Conservation (phyloP, 768 basidiomycete species). For the Austroboletus festivus region DNA sequence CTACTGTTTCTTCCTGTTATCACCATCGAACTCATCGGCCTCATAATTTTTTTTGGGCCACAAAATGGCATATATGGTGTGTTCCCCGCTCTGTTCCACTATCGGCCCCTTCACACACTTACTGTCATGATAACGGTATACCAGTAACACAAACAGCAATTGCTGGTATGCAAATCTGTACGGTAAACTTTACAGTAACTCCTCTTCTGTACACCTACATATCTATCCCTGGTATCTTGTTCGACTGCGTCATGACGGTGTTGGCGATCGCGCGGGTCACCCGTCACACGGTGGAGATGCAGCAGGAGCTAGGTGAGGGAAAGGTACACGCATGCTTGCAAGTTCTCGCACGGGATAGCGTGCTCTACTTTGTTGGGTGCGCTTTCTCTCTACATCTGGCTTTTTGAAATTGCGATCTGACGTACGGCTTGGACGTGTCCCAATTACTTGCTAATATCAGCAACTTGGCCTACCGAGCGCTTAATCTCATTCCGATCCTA, state of each 20-base stretch:
- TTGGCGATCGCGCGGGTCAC: slow-evolving; percentile 1
- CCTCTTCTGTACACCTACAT: slow-evolving; percentile 3
- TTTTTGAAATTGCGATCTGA: background rate
- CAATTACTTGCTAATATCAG: background rate
- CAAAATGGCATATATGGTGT: background rate
- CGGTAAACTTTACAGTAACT: background rate
- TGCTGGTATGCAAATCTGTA: background rate
- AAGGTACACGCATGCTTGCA: slow-evolving; percentile 1
- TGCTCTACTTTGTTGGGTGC: slow-evolving; percentile 4
- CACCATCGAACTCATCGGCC: background rate
- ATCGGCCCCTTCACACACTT: background rate
- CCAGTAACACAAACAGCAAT: background rate
- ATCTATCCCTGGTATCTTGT: slow-evolving; percentile 1
- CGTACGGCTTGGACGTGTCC: background rate
- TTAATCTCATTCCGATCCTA: background rate
- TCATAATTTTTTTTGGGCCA: slow-evolving; percentile 2
- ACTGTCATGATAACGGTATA: background rate
- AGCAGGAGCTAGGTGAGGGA: background rate
- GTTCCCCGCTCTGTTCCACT: background rate
- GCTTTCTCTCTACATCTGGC: background rate
- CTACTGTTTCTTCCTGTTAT: background rate
- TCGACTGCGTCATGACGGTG: background rate
- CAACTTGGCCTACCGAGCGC: background rate
- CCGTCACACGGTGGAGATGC: background rate
- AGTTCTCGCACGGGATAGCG: slow-evolving; percentile 6